Base-by-base conservation (phyloP, 352 stramenopile genomes). In the Phytopythium aichiense region DNA sequence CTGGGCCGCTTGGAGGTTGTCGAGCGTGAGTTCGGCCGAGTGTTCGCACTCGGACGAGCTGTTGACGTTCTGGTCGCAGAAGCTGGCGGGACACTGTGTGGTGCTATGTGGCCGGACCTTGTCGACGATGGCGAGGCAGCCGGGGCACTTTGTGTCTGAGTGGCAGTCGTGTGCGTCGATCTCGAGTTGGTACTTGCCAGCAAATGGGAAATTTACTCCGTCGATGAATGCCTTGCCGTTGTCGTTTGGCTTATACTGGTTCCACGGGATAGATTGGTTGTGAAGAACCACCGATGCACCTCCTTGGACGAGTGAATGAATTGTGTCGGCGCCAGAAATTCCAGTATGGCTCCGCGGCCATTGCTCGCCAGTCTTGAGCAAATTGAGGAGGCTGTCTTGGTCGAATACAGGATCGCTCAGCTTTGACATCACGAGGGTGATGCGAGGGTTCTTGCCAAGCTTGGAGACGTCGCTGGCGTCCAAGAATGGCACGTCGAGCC, bases 91-190 rank as follows among this genome's bases (percentile, higher is more conserved):
- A 15, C 81, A 89, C 30, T 35, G 23, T 0, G 62, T 73, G 1
- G 66, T 87, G 37, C 56, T 55, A 20, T 61, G 61, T 2, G 81
- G 81, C 22, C 79, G 79, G 49, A 72, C 70, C 3, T 79, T 62
- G 53, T 91, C 81, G 7, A 87, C 66, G 20, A 91, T 77, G 0
- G 74, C 68, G 5, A 91, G 57, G 43, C 81, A 91, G 4, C 77
- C 81, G 7, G 61, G 51, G 61, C 79, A 91, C 59, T 59, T 72
- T 3, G 79, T 66, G 2, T 69, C 56, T 0, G 42, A 65, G 18
- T 61, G 72, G 59, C 87, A 88, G 61, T 91, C 79, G 51, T 72
- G 70, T 7, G 79, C 79, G 12, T 67, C 63, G n/a, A 89, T 40
- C n/a, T 66, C 52, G 33, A 91, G 68, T 1, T 67, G 37, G 64